Conservation (phyloP, 2,329 filamentous ascomycete species). For the Cryphonectria carpinicola region DNA sequence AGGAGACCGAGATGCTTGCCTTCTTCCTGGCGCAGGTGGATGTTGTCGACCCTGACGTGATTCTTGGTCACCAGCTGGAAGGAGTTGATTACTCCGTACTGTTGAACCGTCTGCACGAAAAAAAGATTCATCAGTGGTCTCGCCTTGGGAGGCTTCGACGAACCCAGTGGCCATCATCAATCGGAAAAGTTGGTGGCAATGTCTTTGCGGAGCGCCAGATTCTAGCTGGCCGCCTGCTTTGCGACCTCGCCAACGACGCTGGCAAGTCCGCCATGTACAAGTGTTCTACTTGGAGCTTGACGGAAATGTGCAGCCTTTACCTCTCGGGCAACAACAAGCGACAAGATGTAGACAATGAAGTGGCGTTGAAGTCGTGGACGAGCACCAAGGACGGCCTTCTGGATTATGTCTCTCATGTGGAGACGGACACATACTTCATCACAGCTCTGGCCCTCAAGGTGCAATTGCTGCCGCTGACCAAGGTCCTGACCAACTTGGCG, state of each 20-base stretch:
- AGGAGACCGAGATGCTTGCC: constrained; percentile 81
- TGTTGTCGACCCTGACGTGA: constrained; percentile 86
- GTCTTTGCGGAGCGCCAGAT: constrained; percentile 93
- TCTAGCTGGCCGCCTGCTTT: constrained; percentile 85
- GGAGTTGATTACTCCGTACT: constrained; percentile 95
- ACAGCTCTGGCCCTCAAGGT: constrained; percentile 86
- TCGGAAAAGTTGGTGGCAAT: constrained; percentile 83
- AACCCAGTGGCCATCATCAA: constrained; percentile 81
- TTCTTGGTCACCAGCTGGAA: constrained; percentile 94
- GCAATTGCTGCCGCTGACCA: constrained; percentile 91
- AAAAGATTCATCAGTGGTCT: constrained; percentile 93
- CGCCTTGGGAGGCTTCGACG: constrained; percentile 86
- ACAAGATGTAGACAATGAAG: constrained; percentile 86
- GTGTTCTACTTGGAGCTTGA: constrained; percentile 97
- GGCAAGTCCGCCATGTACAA: constrained; percentile 97
- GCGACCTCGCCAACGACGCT: constrained; percentile 93
- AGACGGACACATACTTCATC: constrained; percentile 95
- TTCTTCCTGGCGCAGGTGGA: constrained; percentile 90
- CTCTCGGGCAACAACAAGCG: constrained; percentile 73
- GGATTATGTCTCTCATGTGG: constrained; percentile 92
- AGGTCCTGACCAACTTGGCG: constrained; percentile 92
- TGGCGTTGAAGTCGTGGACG: constrained; percentile 84
- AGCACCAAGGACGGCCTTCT: constrained; percentile 82
- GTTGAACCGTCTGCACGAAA: constrained; percentile 82
- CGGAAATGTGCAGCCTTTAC: constrained; percentile 95